These are phyloP conservation scores for Pseudomonodictys pantanalensis DNA, from an alignment of 495 filamentous ascomycete species.

Conservation along the genomic window DNA sequence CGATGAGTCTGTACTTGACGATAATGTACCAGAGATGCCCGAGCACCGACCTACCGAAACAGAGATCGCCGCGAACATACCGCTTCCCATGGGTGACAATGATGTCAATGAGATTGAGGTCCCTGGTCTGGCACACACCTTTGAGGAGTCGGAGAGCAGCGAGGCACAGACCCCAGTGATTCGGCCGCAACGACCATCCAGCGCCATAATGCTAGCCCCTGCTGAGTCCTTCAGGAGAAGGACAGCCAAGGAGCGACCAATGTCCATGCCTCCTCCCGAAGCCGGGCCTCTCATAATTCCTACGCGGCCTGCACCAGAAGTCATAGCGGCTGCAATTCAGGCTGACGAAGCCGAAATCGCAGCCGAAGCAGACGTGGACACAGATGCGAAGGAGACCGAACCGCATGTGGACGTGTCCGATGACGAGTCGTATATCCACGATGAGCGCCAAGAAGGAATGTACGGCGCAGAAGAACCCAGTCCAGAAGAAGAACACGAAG, in stretches of 20 bases:
- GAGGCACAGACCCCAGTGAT: constrained; percentile 34
- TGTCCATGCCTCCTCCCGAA: constrained; percentile 26
- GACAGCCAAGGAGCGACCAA: constrained; percentile 10
- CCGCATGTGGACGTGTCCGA: constrained; percentile 29
- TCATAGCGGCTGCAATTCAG: constrained; percentile 3
- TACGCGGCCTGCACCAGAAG: not conserved
- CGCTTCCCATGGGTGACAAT: constrained; percentile 63
- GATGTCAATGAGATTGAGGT: constrained; percentile 74
- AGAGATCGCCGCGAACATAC: constrained; percentile 51
- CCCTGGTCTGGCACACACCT: constrained; percentile 57
- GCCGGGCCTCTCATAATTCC: constrained; percentile 15
- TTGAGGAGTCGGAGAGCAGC: constrained; percentile 57
- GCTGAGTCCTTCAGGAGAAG: constrained; percentile 9
- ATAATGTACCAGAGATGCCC: constrained; percentile 23
- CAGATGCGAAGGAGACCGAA: not conserved
- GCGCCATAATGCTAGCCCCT: constrained; percentile 29
- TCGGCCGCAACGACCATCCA: constrained; percentile 24
- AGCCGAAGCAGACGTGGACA: not conserved
- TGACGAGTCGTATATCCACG: constrained; percentile 21
- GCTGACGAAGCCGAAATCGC: not conserved
- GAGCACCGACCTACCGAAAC: constrained; percentile 41
- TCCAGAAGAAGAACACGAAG: not conserved
- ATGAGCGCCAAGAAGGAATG: constrained; percentile 17
- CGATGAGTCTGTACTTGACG: constrained; percentile 11
- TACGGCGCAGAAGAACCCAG: not conserved